A percentile compares a stretch with the other conserved stretches of the same genome.
Conservation (phyloP, 2,329 filamentous ascomycete genomes). For the Monosporascus sp. region DNA sequence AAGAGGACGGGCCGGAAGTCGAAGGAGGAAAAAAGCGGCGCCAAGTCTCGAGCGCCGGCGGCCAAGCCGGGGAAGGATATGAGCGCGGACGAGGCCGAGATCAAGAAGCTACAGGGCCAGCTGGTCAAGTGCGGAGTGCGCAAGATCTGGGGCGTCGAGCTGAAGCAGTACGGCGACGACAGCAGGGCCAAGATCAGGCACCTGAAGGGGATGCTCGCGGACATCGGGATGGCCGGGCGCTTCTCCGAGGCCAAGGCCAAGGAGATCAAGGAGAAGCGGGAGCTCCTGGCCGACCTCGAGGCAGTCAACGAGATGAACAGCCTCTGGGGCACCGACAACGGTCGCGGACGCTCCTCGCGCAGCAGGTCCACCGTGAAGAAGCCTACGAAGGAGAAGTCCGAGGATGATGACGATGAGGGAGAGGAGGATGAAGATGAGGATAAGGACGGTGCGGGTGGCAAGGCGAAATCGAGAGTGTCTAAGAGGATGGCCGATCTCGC, state of each 20-base stretch:
- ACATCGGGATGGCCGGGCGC: slow-evolving; percentile 81
- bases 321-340: slow-evolving; percentile 60
- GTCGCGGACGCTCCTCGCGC: slow-evolving; percentile 37
- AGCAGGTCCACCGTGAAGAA: slow-evolving; percentile 30
- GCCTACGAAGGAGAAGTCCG: slow-evolving; percentile 28
- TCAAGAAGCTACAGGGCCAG: slow-evolving; percentile 83
- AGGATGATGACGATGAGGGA: slow-evolving; percentile 25
- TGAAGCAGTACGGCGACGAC: slow-evolving; percentile 68
- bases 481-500: slow-evolving; percentile 50
- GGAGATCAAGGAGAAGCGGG: slow-evolving; percentile 81
- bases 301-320: slow-evolving; percentile 77
- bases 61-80: slow-evolving; percentile 28
- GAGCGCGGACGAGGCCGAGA: slow-evolving; percentile 66
- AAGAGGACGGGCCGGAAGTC: slow-evolving; percentile 54
- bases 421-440: slow-evolving; percentile 32
- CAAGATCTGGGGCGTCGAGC: slow-evolving; percentile 84
- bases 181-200: slow-evolving; percentile 76
- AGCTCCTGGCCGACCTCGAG: slow-evolving; percentile 79
- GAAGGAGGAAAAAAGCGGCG: slow-evolving; percentile 36
- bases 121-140: slow-evolving; percentile 86
- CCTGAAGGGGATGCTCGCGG: slow-evolving; percentile 70
- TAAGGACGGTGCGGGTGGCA: slow-evolving; percentile 18
- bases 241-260: slow-evolving; percentile 80
- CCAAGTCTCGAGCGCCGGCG: slow-evolving; percentile 36
- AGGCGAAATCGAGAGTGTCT: slow-evolving; percentile 32